Base-by-base conservation (phyloP, 225 moss, liverwort and hornwort species). In the Marchantia paleacea region DNA sequence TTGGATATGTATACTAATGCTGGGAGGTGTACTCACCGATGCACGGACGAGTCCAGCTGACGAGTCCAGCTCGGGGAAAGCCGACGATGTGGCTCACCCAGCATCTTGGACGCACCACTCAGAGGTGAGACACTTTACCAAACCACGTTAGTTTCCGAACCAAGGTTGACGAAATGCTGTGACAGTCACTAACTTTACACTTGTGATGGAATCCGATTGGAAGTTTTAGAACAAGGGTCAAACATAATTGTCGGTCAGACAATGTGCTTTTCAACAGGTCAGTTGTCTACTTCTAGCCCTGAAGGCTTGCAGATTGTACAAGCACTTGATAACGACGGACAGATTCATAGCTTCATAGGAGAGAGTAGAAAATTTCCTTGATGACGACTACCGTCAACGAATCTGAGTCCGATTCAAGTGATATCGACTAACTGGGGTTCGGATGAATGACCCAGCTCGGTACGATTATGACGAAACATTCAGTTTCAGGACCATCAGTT, bases 11-110 rank as follows among this genome's bases (percentile, higher is more conserved):
- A 64, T 78, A 5, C 26, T 51, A 63, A 47, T 52, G 8, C 64
- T 64, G 63, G 51, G 65, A 55, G 50, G 20, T 50, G 50, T 28
- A 77, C 47, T 47, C 63, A 50, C 63, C 12, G 25, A 78, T n/a
- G 78, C 78, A 65, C 78, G 78, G 64, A 0, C 25, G 24, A 15
- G 25, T 66, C 78, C 78, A 66, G 65, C 64, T 39, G 39, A 39
- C 39, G 11, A 66, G 26, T 28, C 10, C 60, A 28, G 65, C 20
- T 8, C 7, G 65, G 30, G 12, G 10, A 58, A 61, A 47, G 75
- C 29, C 39, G 60, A 58, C 19, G 20, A 11, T 26, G 15, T 47
- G 3, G 58, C 26, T 58, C 31, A 76, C 12, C 63, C 24, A 7
- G 16, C 50, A 0, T 63, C 63, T n/a, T 65, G 50, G 48, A 64